These are phyloP conservation scores for Polygonum aviculare DNA, from an alignment of 148 eudicot species.

Conservation along the genomic window DNA sequence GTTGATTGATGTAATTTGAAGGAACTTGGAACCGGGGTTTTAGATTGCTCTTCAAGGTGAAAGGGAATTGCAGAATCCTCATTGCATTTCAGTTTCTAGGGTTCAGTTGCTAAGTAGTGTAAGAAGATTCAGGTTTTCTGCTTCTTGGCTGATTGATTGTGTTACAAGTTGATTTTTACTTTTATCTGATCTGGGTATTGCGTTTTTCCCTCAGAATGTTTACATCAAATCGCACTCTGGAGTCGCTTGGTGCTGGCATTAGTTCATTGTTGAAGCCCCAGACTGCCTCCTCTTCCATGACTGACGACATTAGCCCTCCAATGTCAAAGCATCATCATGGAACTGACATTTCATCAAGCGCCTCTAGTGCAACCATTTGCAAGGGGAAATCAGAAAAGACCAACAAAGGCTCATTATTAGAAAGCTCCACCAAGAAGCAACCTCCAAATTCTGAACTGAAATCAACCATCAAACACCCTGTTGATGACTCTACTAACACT, in stretches of 20 bases:
- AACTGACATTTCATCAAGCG: constrained; percentile 22
- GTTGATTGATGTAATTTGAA: constrained; percentile 8
- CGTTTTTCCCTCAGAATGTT: constrained; percentile 20
- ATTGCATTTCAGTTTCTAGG: not conserved
- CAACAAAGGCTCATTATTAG: constrained; percentile 10
- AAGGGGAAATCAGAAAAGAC: constrained; percentile 11
- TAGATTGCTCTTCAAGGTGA: not conserved
- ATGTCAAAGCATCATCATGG: constrained; percentile 11
- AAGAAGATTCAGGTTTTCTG: not conserved
- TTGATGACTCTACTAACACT: constrained; percentile 28
- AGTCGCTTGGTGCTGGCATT: constrained; percentile 42
- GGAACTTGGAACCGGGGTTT: not conserved
- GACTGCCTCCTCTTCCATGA: constrained; percentile 20
- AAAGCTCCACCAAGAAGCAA: constrained; percentile 17
- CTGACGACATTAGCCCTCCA: constrained; percentile 19
- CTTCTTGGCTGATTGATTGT: constrained; percentile 18
- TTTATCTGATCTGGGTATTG: constrained; percentile 24
- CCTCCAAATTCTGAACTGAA: constrained; percentile 25
- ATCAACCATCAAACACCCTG: constrained; percentile 22
- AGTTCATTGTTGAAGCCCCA: constrained; percentile 19
- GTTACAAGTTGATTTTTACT: constrained; percentile 13
- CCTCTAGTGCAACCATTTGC: constrained; percentile 13
- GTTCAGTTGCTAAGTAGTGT: not conserved
- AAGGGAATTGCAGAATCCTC: not conserved
- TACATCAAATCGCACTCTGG: constrained; percentile 21